Percentiles rank a stretch among this genome's conserved stretches.
phyloP scores from a whole-genome alignment of 805 yeast genomes.

The Yarrowia sp. region DNA sequence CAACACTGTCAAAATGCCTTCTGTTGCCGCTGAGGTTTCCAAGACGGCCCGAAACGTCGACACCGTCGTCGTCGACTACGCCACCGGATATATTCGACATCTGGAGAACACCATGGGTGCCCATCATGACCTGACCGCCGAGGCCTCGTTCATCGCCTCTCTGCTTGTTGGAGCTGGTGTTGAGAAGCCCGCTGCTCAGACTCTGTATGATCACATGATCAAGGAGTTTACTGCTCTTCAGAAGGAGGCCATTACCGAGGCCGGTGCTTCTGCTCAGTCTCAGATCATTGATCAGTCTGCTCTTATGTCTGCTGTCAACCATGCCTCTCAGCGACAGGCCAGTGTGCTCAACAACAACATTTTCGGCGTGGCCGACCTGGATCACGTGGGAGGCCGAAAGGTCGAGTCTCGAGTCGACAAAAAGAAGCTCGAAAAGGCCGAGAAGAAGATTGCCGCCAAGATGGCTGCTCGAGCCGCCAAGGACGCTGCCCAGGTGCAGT shows the following conservation, averaged over 20 bases:
- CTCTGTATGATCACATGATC: conserved; percentile 52
- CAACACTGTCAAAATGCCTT: conserved; percentile 28
- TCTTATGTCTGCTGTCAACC: conserved; percentile 56
- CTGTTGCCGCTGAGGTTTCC: conserved; percentile 55
- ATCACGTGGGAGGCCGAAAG: conserved; percentile 78
- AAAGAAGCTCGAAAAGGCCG: conserved; percentile 96
- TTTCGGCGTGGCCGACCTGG: conserved; percentile 80
- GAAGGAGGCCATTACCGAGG: conserved; percentile 67
- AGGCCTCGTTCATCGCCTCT: conserved; percentile 63
- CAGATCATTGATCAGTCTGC: conserved; percentile 67
- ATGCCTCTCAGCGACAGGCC: conserved; percentile 53
- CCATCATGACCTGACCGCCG: conserved; percentile 62
- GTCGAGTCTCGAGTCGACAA: conserved; percentile 93
- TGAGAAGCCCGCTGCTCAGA: conserved; percentile 51
- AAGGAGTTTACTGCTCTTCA: conserved; percentile 50
- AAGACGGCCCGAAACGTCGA: conserved; percentile 86
- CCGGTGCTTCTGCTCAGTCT: conserved; percentile 79
- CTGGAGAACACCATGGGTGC: conserved; percentile 73
- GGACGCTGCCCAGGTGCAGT: conserved; percentile 41
- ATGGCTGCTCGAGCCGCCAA: conserved; percentile 71
- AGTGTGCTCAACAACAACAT: conserved; percentile 76
- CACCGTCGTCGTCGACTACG: conserved; percentile 84
- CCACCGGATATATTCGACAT: conserved; percentile 83
- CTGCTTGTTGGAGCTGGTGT: conserved; percentile 85
- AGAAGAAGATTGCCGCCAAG: conserved; percentile 93